These are phyloP conservation scores for Neurospora hispaniola DNA, from an alignment of 495 filamentous ascomycete genomes.

Conservation along the genomic window DNA sequence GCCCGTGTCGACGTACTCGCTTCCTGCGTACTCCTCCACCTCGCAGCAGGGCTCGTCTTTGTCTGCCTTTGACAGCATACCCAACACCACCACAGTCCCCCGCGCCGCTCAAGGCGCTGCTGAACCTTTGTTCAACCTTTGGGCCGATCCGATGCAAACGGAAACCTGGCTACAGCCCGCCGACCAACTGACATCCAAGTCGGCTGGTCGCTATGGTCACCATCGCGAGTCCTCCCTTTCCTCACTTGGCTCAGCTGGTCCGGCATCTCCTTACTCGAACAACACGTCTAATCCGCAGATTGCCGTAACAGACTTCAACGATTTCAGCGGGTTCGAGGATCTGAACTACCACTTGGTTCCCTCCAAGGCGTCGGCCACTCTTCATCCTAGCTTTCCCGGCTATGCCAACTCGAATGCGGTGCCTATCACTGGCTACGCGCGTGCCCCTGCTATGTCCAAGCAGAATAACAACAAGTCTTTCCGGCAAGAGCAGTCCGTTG, in stretches of 20 bases:
- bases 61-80: constrained; percentile 31
- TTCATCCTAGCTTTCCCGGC: constrained; percentile 24
- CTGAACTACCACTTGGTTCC: constrained; percentile 28
- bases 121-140: constrained; percentile 8
- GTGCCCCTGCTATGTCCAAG: constrained; percentile 21
- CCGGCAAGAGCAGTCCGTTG: constrained; percentile 21
- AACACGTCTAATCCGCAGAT: constrained; percentile 44
- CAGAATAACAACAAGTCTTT: constrained; percentile 27
- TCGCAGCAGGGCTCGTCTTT: constrained; percentile 18
- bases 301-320: constrained; percentile 36
- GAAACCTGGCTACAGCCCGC: constrained; percentile 28
- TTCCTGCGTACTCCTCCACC: constrained; percentile 19
- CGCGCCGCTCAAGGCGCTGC: constrained; percentile 6
- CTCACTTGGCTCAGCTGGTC: constrained; percentile 44
- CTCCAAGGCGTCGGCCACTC: constrained; percentile 24
- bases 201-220: constrained; percentile 30
- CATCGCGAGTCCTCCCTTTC: constrained; percentile 46
- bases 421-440: constrained; percentile 16
- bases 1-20: constrained; percentile 23
- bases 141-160: constrained; percentile 32
- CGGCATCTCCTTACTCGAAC: constrained; percentile 42
- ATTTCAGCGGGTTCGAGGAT: constrained; percentile 25
- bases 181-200: constrained; percentile 32
- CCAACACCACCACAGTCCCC: constrained; percentile 22
- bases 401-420: constrained; percentile 13